Conservation (phyloP, 2,329 filamentous ascomycete genomes). For the Penicillium digitatum region DNA sequence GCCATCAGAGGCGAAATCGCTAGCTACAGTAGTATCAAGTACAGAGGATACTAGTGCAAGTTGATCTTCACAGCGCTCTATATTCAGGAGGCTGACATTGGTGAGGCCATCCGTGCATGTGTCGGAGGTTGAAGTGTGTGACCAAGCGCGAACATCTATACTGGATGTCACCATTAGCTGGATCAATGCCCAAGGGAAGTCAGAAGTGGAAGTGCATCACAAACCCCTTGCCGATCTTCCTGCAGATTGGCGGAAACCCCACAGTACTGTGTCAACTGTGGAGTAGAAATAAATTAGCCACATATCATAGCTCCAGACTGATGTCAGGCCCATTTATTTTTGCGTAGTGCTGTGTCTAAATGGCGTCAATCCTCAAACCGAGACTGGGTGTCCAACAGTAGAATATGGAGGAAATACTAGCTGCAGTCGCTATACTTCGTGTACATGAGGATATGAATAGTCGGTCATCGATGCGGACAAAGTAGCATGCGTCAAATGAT, state of each 20-base stretch:
- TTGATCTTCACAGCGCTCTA: too few relatives aligned
- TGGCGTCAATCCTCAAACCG: background rate
- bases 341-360: background rate
- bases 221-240: background rate
- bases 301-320: background rate
- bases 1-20: too few relatives aligned
- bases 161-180: background rate
- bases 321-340: background rate
- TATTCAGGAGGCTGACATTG: too few relatives aligned
- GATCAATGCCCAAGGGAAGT: background rate
- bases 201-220: background rate
- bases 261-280: background rate
- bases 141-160: background rate
- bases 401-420: conserved; percentile 31
- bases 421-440: conserved; percentile 33
- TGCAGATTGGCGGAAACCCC: background rate
- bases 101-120: background rate
- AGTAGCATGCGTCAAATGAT: background rate
- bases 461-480: conserved; percentile 1
- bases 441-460: conserved; percentile 37
- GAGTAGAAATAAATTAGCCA: background rate
- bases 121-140: background rate
- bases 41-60: too few relatives aligned
- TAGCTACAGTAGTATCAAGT: too few relatives aligned
- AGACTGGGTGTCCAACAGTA: background rate